Base-by-base conservation (phyloP, 169 alveolate species). In the Cryptosporidium andersoni region DNA sequence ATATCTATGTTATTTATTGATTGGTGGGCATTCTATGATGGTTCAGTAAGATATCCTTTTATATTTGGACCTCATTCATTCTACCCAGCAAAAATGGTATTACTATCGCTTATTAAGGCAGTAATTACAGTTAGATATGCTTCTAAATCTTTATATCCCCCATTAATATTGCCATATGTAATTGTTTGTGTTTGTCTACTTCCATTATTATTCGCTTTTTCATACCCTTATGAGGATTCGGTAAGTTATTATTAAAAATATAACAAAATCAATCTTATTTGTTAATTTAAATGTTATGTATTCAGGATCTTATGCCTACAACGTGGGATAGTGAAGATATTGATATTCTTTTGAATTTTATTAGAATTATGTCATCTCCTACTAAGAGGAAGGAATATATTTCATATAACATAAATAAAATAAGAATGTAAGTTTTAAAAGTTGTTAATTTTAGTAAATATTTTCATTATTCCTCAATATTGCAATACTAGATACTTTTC, bases 1-100 rank as follows among this genome's bases (percentile, higher is more conserved):
- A 11, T 60, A 9, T 8, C 47, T 43, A 7, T 55, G 9, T 68
- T 58, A n/a, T 43, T 74, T 58, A 14, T 74, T 58, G 49, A 74
- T 60, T 74, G 85, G 85, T 74, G 85, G 85, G 25, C 60, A 8
- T 74, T 74, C 60, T 74, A 45, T 40, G 74, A 74, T 43, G 85
- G 68, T 14, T 58, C 74, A 34, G 11, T 25, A 8, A 74, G 60
- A 25, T 74, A 74, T 42, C 85, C 85, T 36, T 74, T 58, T 34
- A 74, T 74, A 56, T 74, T 74, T 43, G 60, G 62, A 4, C 55
- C 60, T 43, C 52, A 74, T 60, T 74, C 85, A 3, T 74, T 74
- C 3, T 74, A 58, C 48, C 85, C 85, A 60, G 47, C 60, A 45
- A 74, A 74, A 58, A n/a, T 74, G 74, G 40, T 58, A 25, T 25